Base-by-base conservation (phyloP, 2,329 filamentous ascomycete species). In the Diplodia mutila region DNA sequence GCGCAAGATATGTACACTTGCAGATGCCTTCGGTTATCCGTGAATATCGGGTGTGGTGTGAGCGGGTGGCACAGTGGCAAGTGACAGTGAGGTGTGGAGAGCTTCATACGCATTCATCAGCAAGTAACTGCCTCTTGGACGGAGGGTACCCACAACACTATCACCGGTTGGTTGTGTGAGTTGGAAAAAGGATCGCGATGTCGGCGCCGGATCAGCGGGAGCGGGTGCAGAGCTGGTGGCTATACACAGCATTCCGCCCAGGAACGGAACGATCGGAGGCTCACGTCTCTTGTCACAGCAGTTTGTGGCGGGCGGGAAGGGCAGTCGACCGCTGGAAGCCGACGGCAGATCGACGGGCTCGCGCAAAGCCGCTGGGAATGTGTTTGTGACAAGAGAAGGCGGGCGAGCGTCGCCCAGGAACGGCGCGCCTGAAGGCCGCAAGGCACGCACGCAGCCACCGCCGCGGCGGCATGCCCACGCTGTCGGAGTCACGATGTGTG, bases 281-380 rank as follows among this genome's bases (percentile, higher is more conserved):
- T n/a, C n/a, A n/a, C n/a, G 11, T 9, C 34, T 32, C 29, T 32
- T 32, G 29, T 8, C 25, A 4, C 21, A 53, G 51, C 51, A 27
- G 25, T 14, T 27, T 16, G 51, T 29, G 27, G 51, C 51, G 16
- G 52, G 52, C 52, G 29, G 18, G 29, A 37, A 29, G 52, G 27
- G 32, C 29, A 18, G 52, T 21, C 3, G 52, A 9, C 27, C 52
- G 53, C 57, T 49, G 39, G 57, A 48, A 57, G 21, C 37, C 32
- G 53, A 39, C 53, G 53, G 55, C 25, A 23, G 57, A 61, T 61
- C 46, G 39, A 42, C 57, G 25, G 5, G 39, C 57, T 49, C 57
- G 57, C 57, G 57, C 57, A 61, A 61, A 61, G 57, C 57, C 57
- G 57, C 57, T 34, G 32, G 21, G 16, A 9, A n/a, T n/a, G n/a